Conservation (phyloP, 208 protist genomes). For the Crithidia brevicula region DNA sequence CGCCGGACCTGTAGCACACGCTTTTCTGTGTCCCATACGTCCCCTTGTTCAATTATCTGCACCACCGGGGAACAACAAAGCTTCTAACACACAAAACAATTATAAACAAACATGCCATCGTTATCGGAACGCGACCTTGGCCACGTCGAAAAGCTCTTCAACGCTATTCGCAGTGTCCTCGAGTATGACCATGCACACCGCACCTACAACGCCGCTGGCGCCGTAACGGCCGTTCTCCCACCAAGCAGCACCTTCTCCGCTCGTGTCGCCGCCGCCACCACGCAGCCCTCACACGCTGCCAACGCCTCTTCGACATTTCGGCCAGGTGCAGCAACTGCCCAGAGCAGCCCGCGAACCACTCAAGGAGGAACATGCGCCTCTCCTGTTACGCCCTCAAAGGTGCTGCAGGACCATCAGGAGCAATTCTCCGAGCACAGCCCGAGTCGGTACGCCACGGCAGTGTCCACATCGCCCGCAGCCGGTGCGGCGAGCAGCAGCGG, state of each 20-base stretch:
- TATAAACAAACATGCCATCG: slow-evolving; percentile 47
- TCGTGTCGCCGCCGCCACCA: background rate
- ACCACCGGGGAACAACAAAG: too few relatives aligned
- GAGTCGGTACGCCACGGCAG: background rate
- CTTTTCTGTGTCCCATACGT: too few relatives aligned
- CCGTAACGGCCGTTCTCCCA: background rate
- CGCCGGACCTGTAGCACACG: too few relatives aligned
- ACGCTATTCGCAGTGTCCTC: slow-evolving; percentile 47
- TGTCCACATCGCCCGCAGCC: background rate
- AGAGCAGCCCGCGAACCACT: background rate
- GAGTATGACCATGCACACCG: slow-evolving; percentile 24
- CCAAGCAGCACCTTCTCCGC: background rate
- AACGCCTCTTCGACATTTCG: background rate
- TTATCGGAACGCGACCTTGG: slow-evolving; percentile 65
- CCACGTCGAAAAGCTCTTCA: slow-evolving; percentile 72
- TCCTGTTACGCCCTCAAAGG: slow-evolving; percentile 27
- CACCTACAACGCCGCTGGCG: slow-evolving; percentile 1
- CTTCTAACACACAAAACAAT: too few relatives aligned
- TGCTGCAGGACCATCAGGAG: slow-evolving; percentile 30
- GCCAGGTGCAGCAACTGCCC: background rate
- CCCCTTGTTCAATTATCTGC: too few relatives aligned
- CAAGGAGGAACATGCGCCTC: too few relatives aligned
- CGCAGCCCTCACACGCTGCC: background rate
- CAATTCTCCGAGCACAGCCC: background rate
- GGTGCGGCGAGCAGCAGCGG: background rate